These are phyloP conservation scores for Pulveroboletus sp. DNA, from an alignment of 1,284 basidiomycete species.

Conservation along the genomic window DNA sequence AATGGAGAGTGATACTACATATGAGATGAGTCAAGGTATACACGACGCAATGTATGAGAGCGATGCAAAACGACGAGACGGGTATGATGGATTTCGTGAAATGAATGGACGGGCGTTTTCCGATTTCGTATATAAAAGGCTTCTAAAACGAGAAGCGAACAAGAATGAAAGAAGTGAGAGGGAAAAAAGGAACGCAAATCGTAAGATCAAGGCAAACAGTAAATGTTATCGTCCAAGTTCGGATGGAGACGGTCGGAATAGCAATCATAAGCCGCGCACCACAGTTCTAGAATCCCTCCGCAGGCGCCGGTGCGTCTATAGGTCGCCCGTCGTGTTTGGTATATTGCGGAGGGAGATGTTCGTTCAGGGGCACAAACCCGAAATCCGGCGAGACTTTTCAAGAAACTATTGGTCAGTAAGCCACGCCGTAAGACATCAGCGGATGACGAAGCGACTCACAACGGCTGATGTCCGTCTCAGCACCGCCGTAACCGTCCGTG, in stretches of 20 bases:
- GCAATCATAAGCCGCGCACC: slow-evolving; percentile 31
- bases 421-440: slow-evolving; percentile 29
- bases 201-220: slow-evolving; percentile 32
- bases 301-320: slow-evolving; percentile 39
- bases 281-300: slow-evolving; percentile 33
- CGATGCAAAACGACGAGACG: slow-evolving; percentile 40
- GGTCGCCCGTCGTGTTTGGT: slow-evolving; percentile 56
- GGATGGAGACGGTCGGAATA: slow-evolving; percentile 39
- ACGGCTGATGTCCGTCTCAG: slow-evolving; percentile 72
- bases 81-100: slow-evolving; percentile 40
- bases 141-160: slow-evolving; percentile 32
- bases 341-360: slow-evolving; percentile 67
- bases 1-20: slow-evolving; percentile 41
- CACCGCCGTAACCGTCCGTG: slow-evolving; percentile 56
- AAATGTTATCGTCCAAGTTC: slow-evolving; percentile 37
- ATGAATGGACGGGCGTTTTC: slow-evolving; percentile 38
- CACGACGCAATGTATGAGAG: slow-evolving; percentile 39
- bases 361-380: slow-evolving; percentile 75
- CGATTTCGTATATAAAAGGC: slow-evolving; percentile 38
- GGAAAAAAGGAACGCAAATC: slow-evolving; percentile 30
- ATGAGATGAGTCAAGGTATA: slow-evolving; percentile 39
- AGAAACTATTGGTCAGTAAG: slow-evolving; percentile 38
- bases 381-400: slow-evolving; percentile 75
- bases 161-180: slow-evolving; percentile 25
- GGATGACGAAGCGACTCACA: slow-evolving; percentile 56